These are phyloP conservation scores for Hypsizygus marmoreus DNA, from an alignment of 768 basidiomycete species.

Conservation along the genomic window DNA sequence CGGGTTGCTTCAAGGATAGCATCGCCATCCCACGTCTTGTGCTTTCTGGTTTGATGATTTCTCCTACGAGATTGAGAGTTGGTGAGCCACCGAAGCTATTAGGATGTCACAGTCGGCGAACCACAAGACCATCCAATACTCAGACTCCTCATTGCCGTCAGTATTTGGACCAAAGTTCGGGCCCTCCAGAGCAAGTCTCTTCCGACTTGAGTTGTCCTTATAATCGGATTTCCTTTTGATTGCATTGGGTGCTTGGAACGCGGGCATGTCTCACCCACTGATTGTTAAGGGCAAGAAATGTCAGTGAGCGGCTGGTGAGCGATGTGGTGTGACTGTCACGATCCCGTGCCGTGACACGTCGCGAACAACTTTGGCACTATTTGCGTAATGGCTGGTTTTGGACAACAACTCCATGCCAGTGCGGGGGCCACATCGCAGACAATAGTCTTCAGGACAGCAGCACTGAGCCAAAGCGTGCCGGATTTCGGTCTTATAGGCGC, in stretches of 20 bases:
- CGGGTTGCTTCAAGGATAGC: slow-evolving; percentile 58
- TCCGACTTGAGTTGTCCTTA: slow-evolving; percentile 27
- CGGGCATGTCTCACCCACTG: no score
- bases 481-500: no score
- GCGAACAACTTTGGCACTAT: slow-evolving; percentile 4
- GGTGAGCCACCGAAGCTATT: neutral
- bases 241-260: slow-evolving; percentile 28
- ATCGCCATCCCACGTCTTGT: slow-evolving; percentile 91
- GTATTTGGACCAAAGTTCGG: neutral
- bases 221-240: slow-evolving; percentile 39
- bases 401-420: neutral
- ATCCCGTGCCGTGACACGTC: slow-evolving; percentile 7
- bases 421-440: no score
- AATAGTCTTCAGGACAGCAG: no score
- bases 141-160: slow-evolving; percentile 27
- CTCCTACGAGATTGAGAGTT: slow-evolving; percentile 43
- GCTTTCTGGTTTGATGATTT: slow-evolving; percentile 72
- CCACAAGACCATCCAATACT: slow-evolving; percentile 84
- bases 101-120: slow-evolving; percentile 25
- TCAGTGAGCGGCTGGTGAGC: neutral
- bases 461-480: no score
- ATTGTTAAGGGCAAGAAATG: neutral
- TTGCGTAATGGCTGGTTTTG: neutral
- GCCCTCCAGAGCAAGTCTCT: slow-evolving; percentile 30
- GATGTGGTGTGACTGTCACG: neutral